Evolutionary conservation across 176 grass and related monocot genomes (phyloP).

Genomic region (Bolboschoenus planiculmis): DNA sequence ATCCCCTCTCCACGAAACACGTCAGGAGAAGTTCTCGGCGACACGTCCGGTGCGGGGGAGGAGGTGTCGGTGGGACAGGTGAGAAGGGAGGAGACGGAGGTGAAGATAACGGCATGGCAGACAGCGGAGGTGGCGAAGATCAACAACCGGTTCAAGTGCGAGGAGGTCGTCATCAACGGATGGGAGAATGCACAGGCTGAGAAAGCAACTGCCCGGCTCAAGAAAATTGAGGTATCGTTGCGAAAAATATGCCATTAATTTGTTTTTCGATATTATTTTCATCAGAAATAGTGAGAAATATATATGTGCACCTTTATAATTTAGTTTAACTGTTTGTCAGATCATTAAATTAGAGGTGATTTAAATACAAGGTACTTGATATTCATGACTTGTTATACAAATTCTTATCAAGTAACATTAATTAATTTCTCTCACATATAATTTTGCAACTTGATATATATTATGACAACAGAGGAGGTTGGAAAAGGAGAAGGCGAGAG

Average conservation of each 20-base stretch:
- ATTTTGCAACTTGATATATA: background rate
- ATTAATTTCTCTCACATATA: background rate
- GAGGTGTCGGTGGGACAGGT: constrained; percentile 54
- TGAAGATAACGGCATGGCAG: constrained; percentile 91
- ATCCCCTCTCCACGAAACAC: constrained; percentile 43
- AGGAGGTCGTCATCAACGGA: constrained; percentile 87
- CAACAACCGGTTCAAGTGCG: constrained; percentile 83
- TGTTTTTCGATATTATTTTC: background rate
- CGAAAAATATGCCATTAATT: background rate
- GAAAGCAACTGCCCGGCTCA: constrained; percentile 55
- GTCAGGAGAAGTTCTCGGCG: background rate
- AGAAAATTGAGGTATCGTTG: constrained; percentile 73
- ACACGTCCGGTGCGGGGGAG: background rate
- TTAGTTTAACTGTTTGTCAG: background rate
- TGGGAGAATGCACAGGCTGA: constrained; percentile 80
- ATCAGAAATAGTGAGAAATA: too few species aligned
- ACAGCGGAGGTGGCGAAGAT: constrained; percentile 82
- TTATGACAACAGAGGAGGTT: constrained; percentile 52
- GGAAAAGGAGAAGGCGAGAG: constrained; percentile 83
- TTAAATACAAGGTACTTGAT: background rate
- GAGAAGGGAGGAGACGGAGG: constrained; percentile 91
- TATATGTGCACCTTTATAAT: too few species aligned
- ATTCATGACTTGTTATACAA: background rate
- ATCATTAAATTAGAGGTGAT: background rate
- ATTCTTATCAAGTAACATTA: background rate